Conservation (phyloP, 192 early-diverging fungal species). For the Cetraspora pellucida region DNA sequence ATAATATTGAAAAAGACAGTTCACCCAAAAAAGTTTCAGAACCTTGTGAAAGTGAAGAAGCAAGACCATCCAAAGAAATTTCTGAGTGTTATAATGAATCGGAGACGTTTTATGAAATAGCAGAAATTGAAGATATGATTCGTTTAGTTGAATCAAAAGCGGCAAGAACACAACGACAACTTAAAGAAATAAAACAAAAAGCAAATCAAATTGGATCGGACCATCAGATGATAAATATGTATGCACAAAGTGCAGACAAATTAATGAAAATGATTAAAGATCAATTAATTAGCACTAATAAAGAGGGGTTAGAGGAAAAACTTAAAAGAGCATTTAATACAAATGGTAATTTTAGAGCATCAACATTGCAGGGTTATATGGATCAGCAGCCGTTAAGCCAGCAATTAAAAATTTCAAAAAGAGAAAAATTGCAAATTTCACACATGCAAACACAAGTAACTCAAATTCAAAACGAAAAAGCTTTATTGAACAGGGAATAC, state of each 20-base stretch:
- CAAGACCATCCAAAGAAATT: slow-evolving; percentile 28
- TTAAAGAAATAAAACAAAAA: slow-evolving; percentile 27
- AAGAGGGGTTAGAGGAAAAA: slow-evolving; percentile 41
- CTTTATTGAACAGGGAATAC: slow-evolving; percentile 23
- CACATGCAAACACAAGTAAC: slow-evolving; percentile 15
- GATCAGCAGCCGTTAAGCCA: slow-evolving; percentile 4
- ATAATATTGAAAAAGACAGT: slow-evolving; percentile 51
- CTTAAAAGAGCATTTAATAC: slow-evolving; percentile 41
- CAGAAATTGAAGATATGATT: slow-evolving; percentile 1
- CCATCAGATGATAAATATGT: slow-evolving; percentile 41
- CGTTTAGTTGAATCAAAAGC: slow-evolving; percentile 18
- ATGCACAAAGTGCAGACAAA: slow-evolving; percentile 39
- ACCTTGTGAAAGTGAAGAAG: not conserved
- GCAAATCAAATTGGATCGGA: slow-evolving; percentile 51
- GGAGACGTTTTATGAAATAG: slow-evolving; percentile 35
- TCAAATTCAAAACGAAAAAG: slow-evolving; percentile 10
- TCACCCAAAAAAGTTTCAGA: slow-evolving; percentile 42
- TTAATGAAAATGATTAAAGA: slow-evolving; percentile 38
- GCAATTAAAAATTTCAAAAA: not conserved
- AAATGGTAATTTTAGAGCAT: not conserved
- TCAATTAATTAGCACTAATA: slow-evolving; percentile 35
- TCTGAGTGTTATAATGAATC: slow-evolving; percentile 34
- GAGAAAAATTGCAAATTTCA: not conserved
- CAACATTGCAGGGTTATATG: slow-evolving; percentile 27
- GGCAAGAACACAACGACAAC: slow-evolving; percentile 17